Base-by-base conservation (phyloP, 345 rosid species). In the Brassica carinata region DNA sequence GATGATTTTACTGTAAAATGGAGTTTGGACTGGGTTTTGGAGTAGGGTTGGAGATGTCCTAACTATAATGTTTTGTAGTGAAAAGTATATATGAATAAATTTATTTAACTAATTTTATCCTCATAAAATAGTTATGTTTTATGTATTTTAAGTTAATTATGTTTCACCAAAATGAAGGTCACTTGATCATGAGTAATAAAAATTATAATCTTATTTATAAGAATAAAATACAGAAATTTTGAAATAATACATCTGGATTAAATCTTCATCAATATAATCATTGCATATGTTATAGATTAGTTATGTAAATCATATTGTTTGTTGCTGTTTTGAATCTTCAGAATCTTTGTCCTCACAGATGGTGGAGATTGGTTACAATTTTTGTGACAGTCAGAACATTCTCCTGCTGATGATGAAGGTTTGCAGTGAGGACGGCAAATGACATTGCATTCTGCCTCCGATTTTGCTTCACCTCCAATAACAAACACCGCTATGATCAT, bases 401-500 rank as follows among this genome's bases (percentile, higher is more conserved):
- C 59, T 15, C 1, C 8, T 0, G 45, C 79, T 10, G 79, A 29
- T 59, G 43, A 27, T 5, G 7, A 26, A 0, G 0, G 0, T 59
- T 27, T 0, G n/a, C 79, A 76, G 7, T 68, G 79, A 6, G 27
- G 17, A 11, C 61, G 74, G 13, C 68, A 76, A 34, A 76, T 26
- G 2, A 9, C 4, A 30, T 1, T 59, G 9, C 80, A 77, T 38
- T 68, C 31, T 2, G 11, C 9, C 6, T 76, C 73, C 0, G 61
- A 58, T 29, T 76, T 76, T 68, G 74, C 79, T 58, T 76, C 74
- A n/a, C 68, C 45, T 59, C 13, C 13, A 7, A 29, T 59, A 4
- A 68, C 33, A 27, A 15, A 27, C 8, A 43, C 11, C 4, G 64
- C 8, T 19, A 19, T 19, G 23, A 19, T 19, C 23, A 27, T 27